These are phyloP conservation scores for Glonium stellatum DNA, from an alignment of 495 filamentous ascomycete genomes.

Conservation along the genomic window DNA sequence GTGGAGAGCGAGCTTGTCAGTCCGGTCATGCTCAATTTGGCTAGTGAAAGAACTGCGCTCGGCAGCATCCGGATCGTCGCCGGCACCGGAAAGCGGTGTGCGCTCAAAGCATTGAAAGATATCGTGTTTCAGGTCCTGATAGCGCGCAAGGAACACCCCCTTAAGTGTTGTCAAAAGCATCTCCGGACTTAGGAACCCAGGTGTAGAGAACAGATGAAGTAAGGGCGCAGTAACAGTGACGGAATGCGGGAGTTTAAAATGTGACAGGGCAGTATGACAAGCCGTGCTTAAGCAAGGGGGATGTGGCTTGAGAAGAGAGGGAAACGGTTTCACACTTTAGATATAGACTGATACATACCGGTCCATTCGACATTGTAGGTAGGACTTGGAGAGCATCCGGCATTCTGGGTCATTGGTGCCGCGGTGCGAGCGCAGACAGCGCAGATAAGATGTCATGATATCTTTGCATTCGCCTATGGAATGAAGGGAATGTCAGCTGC, in stretches of 20 bases:
- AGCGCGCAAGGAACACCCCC: conserved; percentile 9
- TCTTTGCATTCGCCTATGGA: conserved; percentile 80
- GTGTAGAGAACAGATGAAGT: too few relatives aligned
- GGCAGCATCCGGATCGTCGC: neutral
- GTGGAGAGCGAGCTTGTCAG: conserved; percentile 13
- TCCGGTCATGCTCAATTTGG: neutral
- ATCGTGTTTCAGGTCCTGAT: conserved; percentile 20
- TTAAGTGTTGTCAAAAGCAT: neutral
- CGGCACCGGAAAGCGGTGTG: too few relatives aligned
- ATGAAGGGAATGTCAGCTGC: conserved; percentile 9
- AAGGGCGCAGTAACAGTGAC: too few relatives aligned
- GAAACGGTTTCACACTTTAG: conserved; percentile 1
- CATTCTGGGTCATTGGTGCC: conserved; percentile 84
- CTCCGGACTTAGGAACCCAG: conserved; percentile 8
- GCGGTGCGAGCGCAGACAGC: conserved; percentile 70
- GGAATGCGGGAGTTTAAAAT: too few relatives aligned
- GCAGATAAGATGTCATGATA: conserved; percentile 74
- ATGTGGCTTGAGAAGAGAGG: conserved; percentile 5
- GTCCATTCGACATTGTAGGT: conserved; percentile 90
- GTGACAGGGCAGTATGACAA: neutral
- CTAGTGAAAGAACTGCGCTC: conserved; percentile 14
- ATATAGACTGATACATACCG: conserved; percentile 51
- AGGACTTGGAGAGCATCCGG: conserved; percentile 75
- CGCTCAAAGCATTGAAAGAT: too few relatives aligned
- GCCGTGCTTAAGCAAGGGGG: conserved; percentile 13